These are phyloP conservation scores for Hibiscus trionum DNA, from an alignment of 345 rosid genomes.

Conservation along the genomic window DNA sequence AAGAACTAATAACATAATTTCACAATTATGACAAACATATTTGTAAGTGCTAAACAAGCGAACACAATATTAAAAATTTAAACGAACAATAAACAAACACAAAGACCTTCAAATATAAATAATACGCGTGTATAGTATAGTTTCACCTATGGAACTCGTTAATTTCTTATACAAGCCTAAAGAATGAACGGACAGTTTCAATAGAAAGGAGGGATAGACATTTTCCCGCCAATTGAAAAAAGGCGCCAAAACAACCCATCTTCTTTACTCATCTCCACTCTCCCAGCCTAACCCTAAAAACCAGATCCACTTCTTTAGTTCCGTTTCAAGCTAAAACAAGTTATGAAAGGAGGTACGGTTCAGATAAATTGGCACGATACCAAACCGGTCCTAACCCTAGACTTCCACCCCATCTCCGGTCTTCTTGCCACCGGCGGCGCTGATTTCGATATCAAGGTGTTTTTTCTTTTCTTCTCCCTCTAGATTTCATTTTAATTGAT, in stretches of 20 bases:
- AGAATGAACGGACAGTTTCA: too few species aligned
- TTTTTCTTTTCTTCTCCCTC: neutral
- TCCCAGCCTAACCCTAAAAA: neutral
- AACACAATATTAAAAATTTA: too few species aligned
- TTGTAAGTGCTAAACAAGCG: too few species aligned
- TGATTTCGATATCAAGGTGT: slow-evolving; percentile 87
- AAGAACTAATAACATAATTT: too few species aligned
- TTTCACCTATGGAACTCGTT: too few species aligned
- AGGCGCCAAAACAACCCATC: slow-evolving; percentile 7
- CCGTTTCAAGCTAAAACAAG: neutral
- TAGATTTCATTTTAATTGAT: neutral
- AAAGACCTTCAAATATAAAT: too few species aligned
- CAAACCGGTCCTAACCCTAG: slow-evolving; percentile 82
- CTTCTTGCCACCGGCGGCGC: slow-evolving; percentile 98
- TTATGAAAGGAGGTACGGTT: slow-evolving; percentile 87
- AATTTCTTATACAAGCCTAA: too few species aligned
- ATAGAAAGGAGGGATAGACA: neutral
- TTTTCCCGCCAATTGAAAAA: slow-evolving; percentile 24
- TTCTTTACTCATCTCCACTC: neutral
- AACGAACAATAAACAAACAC: too few species aligned
- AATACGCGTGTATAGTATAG: too few species aligned
- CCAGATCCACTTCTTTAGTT: neutral
- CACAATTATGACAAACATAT: too few species aligned
- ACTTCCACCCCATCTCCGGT: slow-evolving; percentile 72
- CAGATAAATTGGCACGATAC: slow-evolving; percentile 93